These are phyloP conservation scores for Fonsecaea nubica DNA, from an alignment of 2,329 filamentous ascomycete species.

Conservation along the genomic window DNA sequence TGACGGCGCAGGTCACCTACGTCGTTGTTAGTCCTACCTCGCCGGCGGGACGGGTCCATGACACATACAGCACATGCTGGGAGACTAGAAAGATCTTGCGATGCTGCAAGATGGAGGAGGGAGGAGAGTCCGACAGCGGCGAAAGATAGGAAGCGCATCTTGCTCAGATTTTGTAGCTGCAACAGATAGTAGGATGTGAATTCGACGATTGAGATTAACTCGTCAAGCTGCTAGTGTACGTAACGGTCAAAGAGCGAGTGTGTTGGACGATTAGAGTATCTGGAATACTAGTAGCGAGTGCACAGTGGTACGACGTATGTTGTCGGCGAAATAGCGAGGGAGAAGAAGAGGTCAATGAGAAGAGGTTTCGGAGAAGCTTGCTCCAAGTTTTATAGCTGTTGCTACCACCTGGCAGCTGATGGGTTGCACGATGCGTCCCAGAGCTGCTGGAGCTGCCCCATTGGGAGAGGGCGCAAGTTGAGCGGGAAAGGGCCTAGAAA, in stretches of 20 bases:
- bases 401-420: neutral
- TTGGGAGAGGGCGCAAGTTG: slow-evolving; percentile 10
- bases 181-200: neutral
- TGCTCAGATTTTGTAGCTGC: neutral
- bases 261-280: neutral
- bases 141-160: slow-evolving; percentile 29
- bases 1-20: slow-evolving; percentile 27
- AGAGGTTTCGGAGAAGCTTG: neutral
- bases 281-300: slow-evolving; percentile 8
- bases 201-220: neutral
- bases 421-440: neutral
- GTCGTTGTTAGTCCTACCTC: neutral
- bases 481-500: neutral
- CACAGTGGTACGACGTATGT: neutral
- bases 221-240: neutral
- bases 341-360: neutral
- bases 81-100: slow-evolving; percentile 28
- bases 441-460: slow-evolving; percentile 11
- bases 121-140: slow-evolving; percentile 23
- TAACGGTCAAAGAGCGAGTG: slow-evolving; percentile 2
- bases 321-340: neutral
- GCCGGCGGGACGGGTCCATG: neutral
- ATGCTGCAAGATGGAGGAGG: slow-evolving; percentile 26
- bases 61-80: slow-evolving; percentile 30
- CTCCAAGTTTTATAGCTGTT: slow-evolving; percentile 15